Conservation (phyloP, 2,329 filamentous ascomycete genomes). For the Emericellopsis cladophorae region DNA sequence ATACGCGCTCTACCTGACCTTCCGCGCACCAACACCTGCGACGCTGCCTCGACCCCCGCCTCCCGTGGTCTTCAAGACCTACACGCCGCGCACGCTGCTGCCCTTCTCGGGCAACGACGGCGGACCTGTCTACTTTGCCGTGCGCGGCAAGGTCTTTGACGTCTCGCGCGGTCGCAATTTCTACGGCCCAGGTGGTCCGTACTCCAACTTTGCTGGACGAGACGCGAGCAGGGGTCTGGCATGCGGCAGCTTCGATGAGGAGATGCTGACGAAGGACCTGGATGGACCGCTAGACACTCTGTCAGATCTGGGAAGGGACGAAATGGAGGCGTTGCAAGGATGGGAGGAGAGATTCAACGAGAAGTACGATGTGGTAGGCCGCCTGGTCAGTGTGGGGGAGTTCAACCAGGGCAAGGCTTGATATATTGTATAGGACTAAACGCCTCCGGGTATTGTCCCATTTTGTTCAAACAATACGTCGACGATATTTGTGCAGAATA, state of each 20-base stretch:
- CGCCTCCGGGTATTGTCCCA: too few species aligned
- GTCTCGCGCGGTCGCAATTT: slow-evolving; percentile 80
- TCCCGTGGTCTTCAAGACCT: slow-evolving; percentile 51
- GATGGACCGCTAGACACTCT: slow-evolving; percentile 71
- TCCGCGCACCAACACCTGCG: slow-evolving; percentile 34
- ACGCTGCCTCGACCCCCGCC: slow-evolving; percentile 38
- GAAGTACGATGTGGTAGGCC: slow-evolving; percentile 93
- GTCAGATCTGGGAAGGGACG: slow-evolving; percentile 56
- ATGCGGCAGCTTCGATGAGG: slow-evolving; percentile 83
- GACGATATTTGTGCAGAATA: too few species aligned
- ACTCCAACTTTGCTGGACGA: slow-evolving; percentile 88
- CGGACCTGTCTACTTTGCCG: slow-evolving; percentile 76
- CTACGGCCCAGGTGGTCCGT: slow-evolving; percentile 90
- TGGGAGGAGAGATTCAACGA: slow-evolving; percentile 92
- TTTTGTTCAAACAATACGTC: too few species aligned
- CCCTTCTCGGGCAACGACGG: slow-evolving; percentile 69
- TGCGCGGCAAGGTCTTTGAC: slow-evolving; percentile 84
- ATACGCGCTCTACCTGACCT: slow-evolving; percentile 44
- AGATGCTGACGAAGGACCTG: slow-evolving; percentile 87
- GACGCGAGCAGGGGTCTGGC: slow-evolving; percentile 84
- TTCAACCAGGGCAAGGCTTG: slow-evolving; percentile 7
- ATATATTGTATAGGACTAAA: too few species aligned
- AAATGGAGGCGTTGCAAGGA: slow-evolving; percentile 70
- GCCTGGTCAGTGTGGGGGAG: slow-evolving; percentile 49
- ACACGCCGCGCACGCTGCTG: slow-evolving; percentile 70